These are phyloP conservation scores for Colletotrichum euphorbiae DNA, from an alignment of 2,329 filamentous ascomycete species.

Conservation along the genomic window DNA sequence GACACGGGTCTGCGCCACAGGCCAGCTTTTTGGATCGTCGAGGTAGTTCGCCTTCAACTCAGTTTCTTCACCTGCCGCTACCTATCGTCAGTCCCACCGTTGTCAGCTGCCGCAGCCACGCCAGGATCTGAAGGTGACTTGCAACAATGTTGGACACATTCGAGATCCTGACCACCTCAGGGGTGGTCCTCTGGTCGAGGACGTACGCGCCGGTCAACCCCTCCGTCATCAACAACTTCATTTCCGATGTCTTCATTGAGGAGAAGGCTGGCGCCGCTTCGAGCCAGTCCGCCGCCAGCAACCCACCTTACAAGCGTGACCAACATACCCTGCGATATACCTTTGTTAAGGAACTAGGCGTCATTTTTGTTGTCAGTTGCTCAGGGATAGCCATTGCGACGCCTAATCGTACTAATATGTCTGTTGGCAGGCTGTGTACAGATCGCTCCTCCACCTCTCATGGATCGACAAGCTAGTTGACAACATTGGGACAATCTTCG, in stretches of 20 bases:
- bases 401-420: slow-evolving; percentile 23
- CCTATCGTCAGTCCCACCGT: background rate
- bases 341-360: slow-evolving; percentile 87
- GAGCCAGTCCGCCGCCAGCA: slow-evolving; percentile 68
- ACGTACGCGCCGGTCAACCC: slow-evolving; percentile 84
- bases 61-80: background rate
- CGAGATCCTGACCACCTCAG: slow-evolving; percentile 94
- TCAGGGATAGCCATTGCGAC: background rate
- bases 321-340: slow-evolving; percentile 97
- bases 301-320: slow-evolving; percentile 86
- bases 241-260: slow-evolving; percentile 97
- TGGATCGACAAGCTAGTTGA: slow-evolving; percentile 98
- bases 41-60: slow-evolving; percentile 30
- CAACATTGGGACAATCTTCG: slow-evolving; percentile 92
- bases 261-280: slow-evolving; percentile 79
- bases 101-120: slow-evolving; percentile 4
- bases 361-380: slow-evolving; percentile 86
- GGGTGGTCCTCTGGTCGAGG: slow-evolving; percentile 96
- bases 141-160: slow-evolving; percentile 93
- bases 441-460: slow-evolving; percentile 91
- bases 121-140: background rate
- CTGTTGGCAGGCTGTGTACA: slow-evolving; percentile 84
- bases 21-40: slow-evolving; percentile 35
- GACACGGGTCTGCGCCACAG: slow-evolving; percentile 35
- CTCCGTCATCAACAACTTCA: slow-evolving; percentile 91